These are phyloP conservation scores for Phaeosphaeria sp. DNA, from an alignment of 2,329 filamentous ascomycete genomes.

Conservation along the genomic window DNA sequence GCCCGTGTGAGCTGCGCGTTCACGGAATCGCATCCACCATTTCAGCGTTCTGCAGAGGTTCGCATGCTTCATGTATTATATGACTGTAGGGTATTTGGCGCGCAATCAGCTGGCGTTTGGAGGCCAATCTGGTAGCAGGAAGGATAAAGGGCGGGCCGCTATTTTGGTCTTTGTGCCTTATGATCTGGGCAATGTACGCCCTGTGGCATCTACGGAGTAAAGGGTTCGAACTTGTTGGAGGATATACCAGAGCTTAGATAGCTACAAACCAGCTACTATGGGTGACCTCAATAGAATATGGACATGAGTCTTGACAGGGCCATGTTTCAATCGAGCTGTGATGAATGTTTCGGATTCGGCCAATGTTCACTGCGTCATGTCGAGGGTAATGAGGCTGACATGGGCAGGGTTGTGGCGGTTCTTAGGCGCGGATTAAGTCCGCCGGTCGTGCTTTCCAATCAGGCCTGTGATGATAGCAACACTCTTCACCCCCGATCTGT, in stretches of 20 bases:
- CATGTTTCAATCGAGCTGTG: not conserved
- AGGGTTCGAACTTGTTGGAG: not conserved
- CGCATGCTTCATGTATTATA: slow-evolving; percentile 18
- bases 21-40: not conserved
- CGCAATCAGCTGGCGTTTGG: slow-evolving; percentile 8
- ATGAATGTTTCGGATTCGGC: too few relatives aligned
- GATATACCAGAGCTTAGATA: not conserved
- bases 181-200: not conserved
- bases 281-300: not conserved
- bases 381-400: slow-evolving; percentile 12
- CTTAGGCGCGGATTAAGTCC: not conserved
- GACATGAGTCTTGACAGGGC: not conserved
- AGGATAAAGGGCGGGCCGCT: not conserved
- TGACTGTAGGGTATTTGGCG: slow-evolving; percentile 8
- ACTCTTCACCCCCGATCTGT: slow-evolving; percentile 6
- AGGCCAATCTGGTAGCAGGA: not conserved
- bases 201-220: not conserved
- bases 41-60: slow-evolving; percentile 7
- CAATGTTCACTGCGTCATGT: slow-evolving; percentile 10
- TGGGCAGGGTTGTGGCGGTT: slow-evolving; percentile 1
- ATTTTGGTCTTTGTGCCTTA: not conserved
- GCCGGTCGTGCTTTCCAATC: slow-evolving; percentile 15
- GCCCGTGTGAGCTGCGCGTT: slow-evolving; percentile 49
- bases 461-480: slow-evolving; percentile 1
- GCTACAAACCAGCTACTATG: not conserved